A percentile compares a stretch with the other conserved stretches of the same genome.
Conservation (phyloP, 805 yeast genomes). For the Cyberlindnera xylosilytica region DNA sequence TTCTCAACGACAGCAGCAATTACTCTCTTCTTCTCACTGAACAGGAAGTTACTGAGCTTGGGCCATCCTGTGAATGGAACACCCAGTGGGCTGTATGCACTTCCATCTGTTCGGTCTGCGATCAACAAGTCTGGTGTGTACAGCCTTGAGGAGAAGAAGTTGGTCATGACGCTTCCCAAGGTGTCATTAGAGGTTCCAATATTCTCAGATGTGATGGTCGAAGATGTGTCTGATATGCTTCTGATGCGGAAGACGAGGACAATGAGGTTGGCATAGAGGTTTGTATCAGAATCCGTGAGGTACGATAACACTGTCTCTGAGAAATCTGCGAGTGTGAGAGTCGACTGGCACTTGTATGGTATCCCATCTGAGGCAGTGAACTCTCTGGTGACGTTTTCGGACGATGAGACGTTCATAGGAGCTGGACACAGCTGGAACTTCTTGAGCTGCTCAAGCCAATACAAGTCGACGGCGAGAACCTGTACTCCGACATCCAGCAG, state of each 20-base stretch:
- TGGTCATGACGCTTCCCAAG: constrained; percentile 19
- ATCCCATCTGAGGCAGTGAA: constrained; percentile 15
- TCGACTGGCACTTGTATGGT: constrained; percentile 23
- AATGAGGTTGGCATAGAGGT: constrained; percentile 42
- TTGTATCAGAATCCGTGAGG: constrained; percentile 40
- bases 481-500: constrained; percentile 45
- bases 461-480: constrained; percentile 49
- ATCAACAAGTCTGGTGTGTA: constrained; percentile 30
- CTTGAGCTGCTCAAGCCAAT: constrained; percentile 45
- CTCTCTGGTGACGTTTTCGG: constrained; percentile 3
- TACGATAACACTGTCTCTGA: constrained; percentile 31
- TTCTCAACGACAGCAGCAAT: constrained; percentile 34
- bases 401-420: constrained; percentile 19
- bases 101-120: constrained; percentile 20
- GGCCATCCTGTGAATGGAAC: constrained; percentile 33
- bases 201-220: background rate
- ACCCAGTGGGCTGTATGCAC: constrained; percentile 16
- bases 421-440: constrained; percentile 61
- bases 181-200: constrained; percentile 23
- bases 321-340: constrained; percentile 27
- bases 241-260: constrained; percentile 38
- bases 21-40: constrained; percentile 32
- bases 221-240: constrained; percentile 2
- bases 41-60: constrained; percentile 33
- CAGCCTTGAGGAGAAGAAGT: constrained; percentile 21